Percentiles rank a stretch among this genome's conserved stretches.
Conservation (phyloP, 495 filamentous ascomycete species). For the Hyaloscypha hepaticicola region DNA sequence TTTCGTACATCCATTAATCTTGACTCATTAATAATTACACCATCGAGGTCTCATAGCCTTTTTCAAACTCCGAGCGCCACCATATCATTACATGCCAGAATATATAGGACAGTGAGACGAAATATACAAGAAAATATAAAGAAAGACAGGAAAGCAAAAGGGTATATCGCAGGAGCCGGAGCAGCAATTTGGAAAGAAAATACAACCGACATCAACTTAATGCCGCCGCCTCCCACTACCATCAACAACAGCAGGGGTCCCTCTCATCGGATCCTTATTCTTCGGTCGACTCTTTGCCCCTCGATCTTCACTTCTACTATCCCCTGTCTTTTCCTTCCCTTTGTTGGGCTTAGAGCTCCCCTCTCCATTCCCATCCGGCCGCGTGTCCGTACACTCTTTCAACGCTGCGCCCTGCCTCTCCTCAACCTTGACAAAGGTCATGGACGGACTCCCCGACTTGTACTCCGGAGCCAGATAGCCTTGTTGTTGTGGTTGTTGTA, state of each 20-base stretch:
- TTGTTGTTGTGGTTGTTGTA: neutral
- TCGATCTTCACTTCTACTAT: neutral
- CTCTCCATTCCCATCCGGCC: neutral
- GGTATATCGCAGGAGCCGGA: no score
- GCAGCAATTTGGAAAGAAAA: no score
- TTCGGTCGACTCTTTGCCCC: slow-evolving; percentile 3
- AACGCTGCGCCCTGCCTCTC: neutral
- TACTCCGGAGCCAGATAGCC: neutral
- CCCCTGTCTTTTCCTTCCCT: slow-evolving; percentile 3
- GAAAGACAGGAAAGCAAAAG: no score
- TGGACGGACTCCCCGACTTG: neutral
- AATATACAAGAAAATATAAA: no score
- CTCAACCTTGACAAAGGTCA: neutral
- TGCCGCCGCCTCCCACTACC: neutral
- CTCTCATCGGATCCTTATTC: neutral
- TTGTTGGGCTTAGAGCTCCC: neutral
- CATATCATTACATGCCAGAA: no score
- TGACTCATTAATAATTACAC: no score
- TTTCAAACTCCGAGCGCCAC: no score
- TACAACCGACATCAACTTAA: neutral
- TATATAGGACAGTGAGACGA: no score
- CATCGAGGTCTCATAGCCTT: no score
- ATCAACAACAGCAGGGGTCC: neutral
- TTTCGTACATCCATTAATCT: no score
- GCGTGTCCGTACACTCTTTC: neutral